Evolutionary conservation across 352 stramenopile genomes (phyloP).

Genomic region (Phytophthora constricta): DNA sequence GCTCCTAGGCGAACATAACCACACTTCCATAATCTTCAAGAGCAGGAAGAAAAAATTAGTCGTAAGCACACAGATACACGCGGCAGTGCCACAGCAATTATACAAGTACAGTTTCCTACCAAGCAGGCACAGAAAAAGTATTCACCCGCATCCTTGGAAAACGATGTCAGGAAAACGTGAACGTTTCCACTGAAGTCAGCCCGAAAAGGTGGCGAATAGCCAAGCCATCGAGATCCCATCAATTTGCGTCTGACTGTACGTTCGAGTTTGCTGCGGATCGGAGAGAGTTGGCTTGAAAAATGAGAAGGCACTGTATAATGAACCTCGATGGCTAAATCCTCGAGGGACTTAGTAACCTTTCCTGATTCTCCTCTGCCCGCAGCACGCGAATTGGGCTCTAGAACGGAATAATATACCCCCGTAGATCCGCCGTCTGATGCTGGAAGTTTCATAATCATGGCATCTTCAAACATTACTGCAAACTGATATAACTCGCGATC

Average conservation of each 20-base stretch:
- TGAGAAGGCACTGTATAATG: constrained; percentile 34
- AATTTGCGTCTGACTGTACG: constrained; percentile 41
- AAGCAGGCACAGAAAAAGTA: constrained; percentile 34
- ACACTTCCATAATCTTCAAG: constrained; percentile 52
- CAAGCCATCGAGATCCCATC: constrained; percentile 6
- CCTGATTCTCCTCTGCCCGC: too few species aligned
- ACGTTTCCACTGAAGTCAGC: constrained; percentile 31
- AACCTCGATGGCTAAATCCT: constrained; percentile 12
- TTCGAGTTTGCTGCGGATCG: constrained; percentile 18
- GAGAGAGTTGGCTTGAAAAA: constrained; percentile 20
- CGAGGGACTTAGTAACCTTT: not conserved
- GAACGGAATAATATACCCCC: too few species aligned
- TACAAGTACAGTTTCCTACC: constrained; percentile 35
- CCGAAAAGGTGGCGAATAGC: not conserved
- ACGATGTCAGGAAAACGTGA: constrained; percentile 39
- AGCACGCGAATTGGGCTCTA: too few species aligned
- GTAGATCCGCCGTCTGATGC: too few species aligned
- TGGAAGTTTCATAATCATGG: constrained; percentile 3
- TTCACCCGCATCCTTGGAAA: constrained; percentile 23
- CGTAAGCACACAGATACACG: too few species aligned
- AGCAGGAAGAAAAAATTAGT: not conserved
- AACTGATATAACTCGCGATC: constrained; percentile 26
- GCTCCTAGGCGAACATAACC: constrained; percentile 23
- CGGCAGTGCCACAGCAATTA: not conserved
- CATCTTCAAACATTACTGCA: constrained; percentile 30